Conservation (phyloP, 2,329 filamentous ascomycete genomes). For the Sporothrix globosa region DNA sequence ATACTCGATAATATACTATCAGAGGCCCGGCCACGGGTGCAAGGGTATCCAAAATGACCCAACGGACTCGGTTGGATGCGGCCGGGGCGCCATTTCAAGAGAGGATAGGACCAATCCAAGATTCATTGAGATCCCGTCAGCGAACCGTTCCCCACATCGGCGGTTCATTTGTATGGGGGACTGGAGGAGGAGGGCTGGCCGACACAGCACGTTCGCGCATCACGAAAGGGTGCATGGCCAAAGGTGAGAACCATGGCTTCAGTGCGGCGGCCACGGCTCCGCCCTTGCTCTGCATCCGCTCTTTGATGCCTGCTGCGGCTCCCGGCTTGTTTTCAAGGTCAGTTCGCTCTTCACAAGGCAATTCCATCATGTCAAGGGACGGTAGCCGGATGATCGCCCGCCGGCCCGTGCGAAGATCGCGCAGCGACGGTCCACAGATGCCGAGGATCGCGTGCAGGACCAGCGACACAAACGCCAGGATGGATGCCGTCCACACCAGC, state of each 20-base stretch:
- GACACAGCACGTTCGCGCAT: background rate
- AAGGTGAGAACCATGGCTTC: constrained; percentile 12
- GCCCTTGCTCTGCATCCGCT: background rate
- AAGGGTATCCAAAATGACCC: constrained; percentile 3
- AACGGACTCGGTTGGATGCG: background rate
- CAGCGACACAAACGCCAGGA: constrained; percentile 69
- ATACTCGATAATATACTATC: background rate
- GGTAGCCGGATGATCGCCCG: constrained; percentile 38
- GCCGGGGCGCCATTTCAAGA: background rate
- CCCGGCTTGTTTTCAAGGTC: background rate
- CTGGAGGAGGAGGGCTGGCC: background rate
- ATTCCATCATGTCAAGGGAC: constrained; percentile 23
- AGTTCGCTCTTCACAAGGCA: background rate
- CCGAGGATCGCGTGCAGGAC: constrained; percentile 74
- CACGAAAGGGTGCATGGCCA: background rate
- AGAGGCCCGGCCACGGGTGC: background rate
- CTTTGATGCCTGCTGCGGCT: background rate
- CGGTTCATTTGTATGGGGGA: background rate
- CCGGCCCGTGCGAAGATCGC: constrained; percentile 53
- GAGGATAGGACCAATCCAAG: background rate
- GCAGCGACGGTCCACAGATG: constrained; percentile 67
- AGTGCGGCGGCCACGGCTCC: background rate
- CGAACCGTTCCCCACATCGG: background rate
- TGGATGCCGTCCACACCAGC: constrained; percentile 86
- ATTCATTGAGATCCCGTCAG: background rate